Evolutionary conservation across 83 land plant species (phyloP), one percentile per base, ranked within the genome.

Genomic region (Larix sibirica): DNA sequence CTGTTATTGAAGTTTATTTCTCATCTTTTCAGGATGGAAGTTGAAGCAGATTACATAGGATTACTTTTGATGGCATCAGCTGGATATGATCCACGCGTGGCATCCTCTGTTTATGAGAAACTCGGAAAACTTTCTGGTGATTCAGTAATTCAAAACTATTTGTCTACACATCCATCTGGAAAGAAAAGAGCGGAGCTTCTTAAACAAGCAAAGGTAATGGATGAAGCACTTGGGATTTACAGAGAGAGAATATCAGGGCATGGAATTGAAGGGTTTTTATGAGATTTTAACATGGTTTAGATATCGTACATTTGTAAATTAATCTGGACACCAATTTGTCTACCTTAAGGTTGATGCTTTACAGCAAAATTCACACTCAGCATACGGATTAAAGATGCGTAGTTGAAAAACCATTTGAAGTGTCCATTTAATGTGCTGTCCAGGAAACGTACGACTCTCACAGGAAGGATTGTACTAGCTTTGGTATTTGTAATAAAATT

Each of bases 21-120:
- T 20, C 78, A 81, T 36, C 65, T 73, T 47, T 36, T 6, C 85
- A 97, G 99, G 89, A 97, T 96, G 98, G 99, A 98, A 87, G 91
- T 95, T 33, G 99, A 98, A 82, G 99, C 99, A 65, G 99, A 98
- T 81, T 94, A 96, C 85, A 98, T 98, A 6, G 99, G 99, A 13
- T 85, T 96, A 78, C 79, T 98, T 62, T 85, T 96, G 59, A 86
- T 96, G 76, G 99, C 99, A 38, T 93, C 99, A 6, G 97, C 99
- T 71, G 99, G 99, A 6, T 98, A 93, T 56, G 96, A 96, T 82
- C 99, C 99, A 7, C 88, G 93, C 5, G 81, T 92, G 3, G 99
- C 99, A 6, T 99, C 99, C 7, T 68, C 26, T 17, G 96, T 98
- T 26, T 96, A 96, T 84, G 96, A 96, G 86, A 98, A 94, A 86